These are phyloP conservation scores for Candida wancherniae DNA, from an alignment of 805 yeast species.

Conservation along the genomic window DNA sequence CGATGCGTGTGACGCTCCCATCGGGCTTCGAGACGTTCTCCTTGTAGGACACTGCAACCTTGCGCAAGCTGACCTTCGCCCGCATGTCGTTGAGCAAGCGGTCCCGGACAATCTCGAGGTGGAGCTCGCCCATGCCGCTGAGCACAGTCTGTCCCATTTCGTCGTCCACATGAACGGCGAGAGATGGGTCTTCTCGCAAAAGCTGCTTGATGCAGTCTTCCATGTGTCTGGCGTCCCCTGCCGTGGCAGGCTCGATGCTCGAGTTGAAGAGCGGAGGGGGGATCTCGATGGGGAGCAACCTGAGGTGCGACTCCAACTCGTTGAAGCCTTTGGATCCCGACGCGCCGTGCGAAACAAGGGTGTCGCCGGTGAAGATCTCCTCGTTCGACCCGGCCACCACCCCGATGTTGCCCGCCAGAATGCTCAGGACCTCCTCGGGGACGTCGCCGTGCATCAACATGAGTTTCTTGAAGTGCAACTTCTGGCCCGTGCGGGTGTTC, in stretches of 20 bases:
- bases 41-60: constrained; percentile 84
- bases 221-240: constrained; percentile 74
- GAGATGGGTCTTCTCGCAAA: constrained; percentile 87
- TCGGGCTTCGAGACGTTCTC: constrained; percentile 47
- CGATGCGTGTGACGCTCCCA: constrained; percentile 15
- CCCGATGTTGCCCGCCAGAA: constrained; percentile 83
- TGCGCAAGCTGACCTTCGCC: constrained; percentile 76
- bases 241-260: constrained; percentile 73
- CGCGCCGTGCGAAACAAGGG: constrained; percentile 62
- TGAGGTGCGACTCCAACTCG: constrained; percentile 39
- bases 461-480: constrained; percentile 61
- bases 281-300: constrained; percentile 68
- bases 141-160: constrained; percentile 85
- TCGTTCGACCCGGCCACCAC: constrained; percentile 71
- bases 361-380: constrained; percentile 84
- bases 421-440: constrained; percentile 62
- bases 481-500: constrained; percentile 67
- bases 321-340: constrained; percentile 35
- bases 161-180: constrained; percentile 65
- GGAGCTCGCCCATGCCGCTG: constrained; percentile 97
- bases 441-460: constrained; percentile 84
- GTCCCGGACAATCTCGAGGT: constrained; percentile 81
- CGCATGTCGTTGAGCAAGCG: constrained; percentile 75
- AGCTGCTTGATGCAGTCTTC: constrained; percentile 62
- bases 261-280: constrained; percentile 95